Evolutionary conservation across 2,329 filamentous ascomycete genomes (phyloP), one percentile per base, ranked within the genome.

Genomic region (Cercospora sojina): DNA sequence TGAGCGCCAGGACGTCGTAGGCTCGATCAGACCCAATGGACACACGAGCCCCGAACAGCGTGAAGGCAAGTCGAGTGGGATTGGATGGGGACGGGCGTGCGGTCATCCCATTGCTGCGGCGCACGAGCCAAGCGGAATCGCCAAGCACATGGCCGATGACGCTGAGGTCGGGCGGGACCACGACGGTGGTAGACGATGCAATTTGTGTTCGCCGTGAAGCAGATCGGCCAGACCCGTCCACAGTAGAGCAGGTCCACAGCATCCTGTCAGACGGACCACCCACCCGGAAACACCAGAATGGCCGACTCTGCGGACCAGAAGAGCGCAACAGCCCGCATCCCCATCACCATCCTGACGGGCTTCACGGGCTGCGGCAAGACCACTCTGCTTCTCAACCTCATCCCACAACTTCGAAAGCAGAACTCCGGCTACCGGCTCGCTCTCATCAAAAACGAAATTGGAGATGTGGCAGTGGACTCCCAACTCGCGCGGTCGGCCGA

Each of bases 361-460:
- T 99, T 98, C 81, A 87, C 98, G 16, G 95, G 95, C 76, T 94
- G 92, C 8, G 95, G 95, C 66, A 98, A 98, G 82, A 99, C 95
- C 1, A 98, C 95, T 2, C 85, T 99, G 66, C 93, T 99, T 70
- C 89, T 99, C 69, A 95, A 95, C 80, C 90, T 99, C 12, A 86
- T 98, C 71, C 93, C 93, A 0, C 95, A 99, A 82, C 89, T 99
- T 13, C 88, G 89, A 64, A 89, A 88, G 68, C 96, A 97, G 85
- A 90, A 90, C 67, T 88, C 89, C 62, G 90, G 88, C 70, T 98
- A 99, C 87, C 91, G 90, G 65, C 91, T 99, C 70, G 95, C 94
- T 2, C 88, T 99, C 16, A 87, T 99, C 64, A 99, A 99, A 79
- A 99, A 99, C 80, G 95, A 99, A 81, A 98, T 97, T 79, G 95